These are phyloP conservation scores for Penicillium sp. DNA, from an alignment of 2,329 filamentous ascomycete species.

Conservation along the genomic window DNA sequence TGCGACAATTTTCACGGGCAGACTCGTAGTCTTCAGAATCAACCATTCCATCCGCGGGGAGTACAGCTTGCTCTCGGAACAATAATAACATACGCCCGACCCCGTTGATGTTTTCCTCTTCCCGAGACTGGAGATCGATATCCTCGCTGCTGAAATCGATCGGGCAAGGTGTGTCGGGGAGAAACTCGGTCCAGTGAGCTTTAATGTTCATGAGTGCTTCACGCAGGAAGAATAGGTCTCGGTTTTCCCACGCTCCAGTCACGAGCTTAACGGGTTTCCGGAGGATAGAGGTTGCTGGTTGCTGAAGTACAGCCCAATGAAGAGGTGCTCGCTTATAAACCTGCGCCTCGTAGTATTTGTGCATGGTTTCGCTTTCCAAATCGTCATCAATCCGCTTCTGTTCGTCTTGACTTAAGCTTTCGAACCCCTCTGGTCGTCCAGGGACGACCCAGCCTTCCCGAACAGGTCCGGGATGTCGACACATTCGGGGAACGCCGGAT, in stretches of 20 bases:
- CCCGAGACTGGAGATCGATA: slow-evolving; percentile 20
- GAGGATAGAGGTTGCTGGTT: slow-evolving; percentile 13
- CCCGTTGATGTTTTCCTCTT: slow-evolving; percentile 28
- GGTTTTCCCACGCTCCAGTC: slow-evolving; percentile 28
- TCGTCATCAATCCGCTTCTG: slow-evolving; percentile 22
- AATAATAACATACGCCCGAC: slow-evolving; percentile 25
- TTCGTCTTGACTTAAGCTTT: slow-evolving; percentile 20
- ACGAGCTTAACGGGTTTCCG: slow-evolving; percentile 30
- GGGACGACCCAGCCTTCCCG: slow-evolving; percentile 28
- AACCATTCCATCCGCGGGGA: slow-evolving; percentile 31
- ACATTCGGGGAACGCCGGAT: slow-evolving; percentile 25
- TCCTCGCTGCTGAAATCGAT: slow-evolving; percentile 21
- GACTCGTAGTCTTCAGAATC: slow-evolving; percentile 24
- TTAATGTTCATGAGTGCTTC: slow-evolving; percentile 22
- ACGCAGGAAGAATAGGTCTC: slow-evolving; percentile 30
- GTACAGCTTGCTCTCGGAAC: slow-evolving; percentile 23
- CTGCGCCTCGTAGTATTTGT: slow-evolving; percentile 33
- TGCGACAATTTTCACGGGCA: slow-evolving; percentile 9
- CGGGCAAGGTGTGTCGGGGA: slow-evolving; percentile 15
- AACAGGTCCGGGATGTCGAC: slow-evolving; percentile 23
- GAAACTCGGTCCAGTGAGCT: slow-evolving; percentile 19
- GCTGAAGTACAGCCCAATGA: slow-evolving; percentile 25
- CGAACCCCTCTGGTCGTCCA: slow-evolving; percentile 23
- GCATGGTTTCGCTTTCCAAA: slow-evolving; percentile 28
- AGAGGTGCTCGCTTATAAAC: slow-evolving; percentile 24